Evolutionary conservation across 192 early-diverging fungal species (phyloP).

Genomic region (Coemansia sp.): DNA sequence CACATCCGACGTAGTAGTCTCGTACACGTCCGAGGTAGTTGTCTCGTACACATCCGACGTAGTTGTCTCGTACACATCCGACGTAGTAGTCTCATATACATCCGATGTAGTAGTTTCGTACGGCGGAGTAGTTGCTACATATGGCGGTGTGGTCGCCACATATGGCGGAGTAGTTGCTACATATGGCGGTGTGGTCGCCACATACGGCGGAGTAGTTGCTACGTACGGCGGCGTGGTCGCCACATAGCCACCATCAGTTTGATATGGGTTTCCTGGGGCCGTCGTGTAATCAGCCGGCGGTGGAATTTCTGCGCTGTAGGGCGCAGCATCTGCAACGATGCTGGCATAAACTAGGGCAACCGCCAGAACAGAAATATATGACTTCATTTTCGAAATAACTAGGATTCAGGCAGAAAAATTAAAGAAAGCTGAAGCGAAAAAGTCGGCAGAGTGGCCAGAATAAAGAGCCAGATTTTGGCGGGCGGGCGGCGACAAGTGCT

Average conservation of each 20-base stretch:
- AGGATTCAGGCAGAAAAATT: constrained; percentile 5
- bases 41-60: constrained; percentile 11
- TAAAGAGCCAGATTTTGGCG: not conserved
- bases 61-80: constrained; percentile 8
- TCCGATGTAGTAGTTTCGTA: not conserved
- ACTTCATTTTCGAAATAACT: constrained; percentile 13
- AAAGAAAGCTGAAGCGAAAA: constrained; percentile 5
- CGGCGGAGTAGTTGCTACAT: constrained; percentile 1
- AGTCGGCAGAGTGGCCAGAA: constrained; percentile 4
- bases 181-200: constrained; percentile 3
- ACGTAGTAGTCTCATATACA: not conserved
- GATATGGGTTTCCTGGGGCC: constrained; percentile 4
- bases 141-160: constrained; percentile 4
- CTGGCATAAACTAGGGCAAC: constrained; percentile 10
- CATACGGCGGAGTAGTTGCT: constrained; percentile 3
- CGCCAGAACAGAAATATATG: constrained; percentile 14
- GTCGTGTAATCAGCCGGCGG: constrained; percentile 5
- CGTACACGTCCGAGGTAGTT: constrained; percentile 11
- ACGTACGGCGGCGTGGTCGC: constrained; percentile 4
- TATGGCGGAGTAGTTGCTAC: constrained; percentile 4
- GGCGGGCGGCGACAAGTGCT: not conserved
- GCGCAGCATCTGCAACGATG: constrained; percentile 9
- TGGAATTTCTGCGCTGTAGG: constrained; percentile 5
- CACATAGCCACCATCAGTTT: constrained; percentile 3
- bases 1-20: constrained; percentile 10